A percentile compares a stretch with the other conserved stretches of the same genome.
Conservation (phyloP, 352 stramenopile species). For the Phytophthora nicotianae region DNA sequence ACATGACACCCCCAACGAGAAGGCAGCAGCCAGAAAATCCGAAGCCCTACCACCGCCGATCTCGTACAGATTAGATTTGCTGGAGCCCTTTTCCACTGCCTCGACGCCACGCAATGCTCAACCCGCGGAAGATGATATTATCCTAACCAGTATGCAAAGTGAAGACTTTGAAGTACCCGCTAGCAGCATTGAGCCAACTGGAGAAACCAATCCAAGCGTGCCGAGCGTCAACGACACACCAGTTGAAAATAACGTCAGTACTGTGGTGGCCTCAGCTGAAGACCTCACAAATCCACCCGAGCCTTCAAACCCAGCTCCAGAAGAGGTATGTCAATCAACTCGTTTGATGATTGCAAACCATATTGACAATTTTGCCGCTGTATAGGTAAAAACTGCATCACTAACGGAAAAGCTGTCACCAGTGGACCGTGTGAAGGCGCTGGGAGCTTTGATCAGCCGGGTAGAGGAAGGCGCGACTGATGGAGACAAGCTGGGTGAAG, state of each 20-base stretch:
- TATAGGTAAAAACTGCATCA: slow-evolving; percentile 17
- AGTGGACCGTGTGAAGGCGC: slow-evolving; percentile 59
- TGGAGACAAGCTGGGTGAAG: slow-evolving; percentile 49
- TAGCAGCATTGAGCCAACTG: slow-evolving; percentile 6
- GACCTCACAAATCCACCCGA: not conserved
- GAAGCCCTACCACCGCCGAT: not conserved
- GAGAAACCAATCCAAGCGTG: slow-evolving; percentile 7
- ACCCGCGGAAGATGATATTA: slow-evolving; percentile 20
- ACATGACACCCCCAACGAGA: not conserved
- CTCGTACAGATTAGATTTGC: slow-evolving; percentile 13
- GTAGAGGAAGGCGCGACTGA: slow-evolving; percentile 68
- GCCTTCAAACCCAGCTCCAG: slow-evolving; percentile 1
- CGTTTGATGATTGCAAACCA: not conserved
- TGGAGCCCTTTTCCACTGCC: slow-evolving; percentile 21
- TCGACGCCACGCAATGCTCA: slow-evolving; percentile 1
- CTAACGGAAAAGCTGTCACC: slow-evolving; percentile 51
- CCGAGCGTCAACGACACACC: slow-evolving; percentile 7
- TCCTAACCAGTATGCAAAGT: slow-evolving; percentile 36
- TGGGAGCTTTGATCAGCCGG: slow-evolving; percentile 56
- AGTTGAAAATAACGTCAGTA: not conserved
- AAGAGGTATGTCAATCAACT: slow-evolving; percentile 20
- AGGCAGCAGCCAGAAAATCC: not conserved
- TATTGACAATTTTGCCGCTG: slow-evolving; percentile 3
- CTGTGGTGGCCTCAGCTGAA: slow-evolving; percentile 2
- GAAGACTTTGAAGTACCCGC: slow-evolving; percentile 29